These are phyloP conservation scores for Iberis amara DNA, from an alignment of 441 rosid genomes.

Conservation along the genomic window DNA sequence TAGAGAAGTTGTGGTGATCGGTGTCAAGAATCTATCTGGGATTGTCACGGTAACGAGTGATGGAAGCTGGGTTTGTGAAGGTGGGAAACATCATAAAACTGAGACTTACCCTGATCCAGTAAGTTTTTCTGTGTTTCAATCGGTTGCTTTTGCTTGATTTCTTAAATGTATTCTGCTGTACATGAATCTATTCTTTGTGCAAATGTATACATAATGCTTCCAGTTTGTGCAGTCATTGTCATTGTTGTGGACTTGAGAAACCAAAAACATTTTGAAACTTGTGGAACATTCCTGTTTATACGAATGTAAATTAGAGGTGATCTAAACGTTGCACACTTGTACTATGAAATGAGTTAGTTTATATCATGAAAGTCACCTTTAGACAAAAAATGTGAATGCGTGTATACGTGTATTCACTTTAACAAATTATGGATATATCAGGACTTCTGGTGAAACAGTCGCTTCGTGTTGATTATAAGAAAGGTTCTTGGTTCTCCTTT, in stretches of 20 bases:
- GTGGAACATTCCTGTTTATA: too few species aligned
- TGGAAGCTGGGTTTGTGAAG: conserved; percentile 77
- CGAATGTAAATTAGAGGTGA: too few species aligned
- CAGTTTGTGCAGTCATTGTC: too few species aligned
- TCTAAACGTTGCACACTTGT: not conserved
- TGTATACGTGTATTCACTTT: too few species aligned
- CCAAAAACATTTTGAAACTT: too few species aligned
- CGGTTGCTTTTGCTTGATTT: not conserved
- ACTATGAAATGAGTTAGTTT: not conserved
- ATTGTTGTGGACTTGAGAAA: too few species aligned
- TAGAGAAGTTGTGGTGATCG: conserved; percentile 67
- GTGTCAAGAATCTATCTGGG: conserved; percentile 73
- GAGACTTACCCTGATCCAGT: conserved; percentile 63
- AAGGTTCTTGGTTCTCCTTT: not conserved
- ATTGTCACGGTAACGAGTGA: conserved; percentile 56
- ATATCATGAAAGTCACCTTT: too few species aligned
- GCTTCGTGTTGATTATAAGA: not conserved
- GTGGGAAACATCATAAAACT: conserved; percentile 38
- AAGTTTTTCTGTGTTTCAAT: conserved; percentile 29
- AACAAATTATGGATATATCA: not conserved
- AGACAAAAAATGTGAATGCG: too few species aligned
- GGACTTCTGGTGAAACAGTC: not conserved
- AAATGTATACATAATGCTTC: too few species aligned
- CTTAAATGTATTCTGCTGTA: not conserved
- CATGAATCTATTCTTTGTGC: not conserved